phyloP scores from a whole-genome alignment of 768 basidiomycete genomes.

The Gymnopilus junonius region DNA sequence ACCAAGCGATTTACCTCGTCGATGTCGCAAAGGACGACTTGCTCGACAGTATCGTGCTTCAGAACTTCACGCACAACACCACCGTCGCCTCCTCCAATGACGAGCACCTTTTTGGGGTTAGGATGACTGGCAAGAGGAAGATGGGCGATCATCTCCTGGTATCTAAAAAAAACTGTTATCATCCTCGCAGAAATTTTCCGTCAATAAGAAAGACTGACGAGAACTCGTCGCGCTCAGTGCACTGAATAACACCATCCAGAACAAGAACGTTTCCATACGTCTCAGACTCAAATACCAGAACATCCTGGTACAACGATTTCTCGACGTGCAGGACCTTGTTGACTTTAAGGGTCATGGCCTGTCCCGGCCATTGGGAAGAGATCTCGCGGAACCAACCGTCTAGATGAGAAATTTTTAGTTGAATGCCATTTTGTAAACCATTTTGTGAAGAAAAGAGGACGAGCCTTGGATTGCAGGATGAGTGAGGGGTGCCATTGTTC shows the following conservation, averaged over 20 bases:
- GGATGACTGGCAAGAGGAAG: conserved; percentile 96
- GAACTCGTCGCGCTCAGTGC: conserved; percentile 98
- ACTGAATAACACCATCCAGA: conserved; percentile 94
- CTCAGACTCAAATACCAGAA: conserved; percentile 95
- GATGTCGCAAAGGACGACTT: conserved; percentile 96
- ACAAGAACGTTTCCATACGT: conserved; percentile 97
- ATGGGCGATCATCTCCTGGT: conserved; percentile 99
- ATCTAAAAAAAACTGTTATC: conserved; percentile 55
- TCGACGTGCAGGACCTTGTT: conserved; percentile 90
- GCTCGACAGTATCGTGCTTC: conserved; percentile 88
- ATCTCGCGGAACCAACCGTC: too few relatives aligned
- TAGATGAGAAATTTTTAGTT: background rate
- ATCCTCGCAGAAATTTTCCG: background rate
- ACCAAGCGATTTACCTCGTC: conserved; percentile 94
- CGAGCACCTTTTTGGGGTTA: conserved; percentile 93
- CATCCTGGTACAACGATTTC: conserved; percentile 93
- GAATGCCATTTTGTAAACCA: background rate
- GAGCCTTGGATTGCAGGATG: background rate
- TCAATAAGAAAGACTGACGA: conserved; percentile 62
- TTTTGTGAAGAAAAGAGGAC: background rate
- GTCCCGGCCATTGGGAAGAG: background rate
- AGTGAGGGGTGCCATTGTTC: background rate
- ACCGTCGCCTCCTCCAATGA: conserved; percentile 98
- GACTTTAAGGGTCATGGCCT: too few relatives aligned
- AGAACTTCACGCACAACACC: conserved; percentile 97